Conservation (phyloP, 177 flowering plant species). For the Vitis hybrid region DNA sequence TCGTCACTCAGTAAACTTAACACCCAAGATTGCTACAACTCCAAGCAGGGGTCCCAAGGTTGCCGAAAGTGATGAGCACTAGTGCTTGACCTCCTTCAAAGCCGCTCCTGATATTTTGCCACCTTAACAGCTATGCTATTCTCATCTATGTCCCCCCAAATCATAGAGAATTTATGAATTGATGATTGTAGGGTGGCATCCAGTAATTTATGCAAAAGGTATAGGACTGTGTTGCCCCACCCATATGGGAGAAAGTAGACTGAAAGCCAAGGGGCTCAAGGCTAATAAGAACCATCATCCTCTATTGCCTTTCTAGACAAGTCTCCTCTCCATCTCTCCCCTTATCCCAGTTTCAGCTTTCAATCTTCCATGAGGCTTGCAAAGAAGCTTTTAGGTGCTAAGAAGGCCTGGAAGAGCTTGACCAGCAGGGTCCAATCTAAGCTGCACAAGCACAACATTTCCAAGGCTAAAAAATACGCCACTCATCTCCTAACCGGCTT, state of each 20-base stretch:
- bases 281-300: too few species aligned
- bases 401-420: constrained; percentile 53
- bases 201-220: background rate
- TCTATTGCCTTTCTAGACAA: too few species aligned
- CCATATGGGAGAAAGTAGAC: too few species aligned
- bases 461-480: constrained; percentile 36
- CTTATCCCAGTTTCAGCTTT: too few species aligned
- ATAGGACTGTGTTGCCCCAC: too few species aligned
- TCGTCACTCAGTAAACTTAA: constrained; percentile 8
- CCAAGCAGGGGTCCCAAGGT: background rate
- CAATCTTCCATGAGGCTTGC: constrained; percentile 31
- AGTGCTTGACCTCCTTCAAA: background rate
- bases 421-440: constrained; percentile 39
- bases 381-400: constrained; percentile 46
- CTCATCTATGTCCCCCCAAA: background rate
- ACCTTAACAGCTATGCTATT: constrained; percentile 4
- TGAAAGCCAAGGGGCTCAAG: too few species aligned
- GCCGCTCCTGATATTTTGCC: too few species aligned
- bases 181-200: constrained; percentile 4
- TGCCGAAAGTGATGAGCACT: constrained; percentile 13
- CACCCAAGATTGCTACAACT: constrained; percentile 10
- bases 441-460: constrained; percentile 32
- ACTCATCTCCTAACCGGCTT: constrained; percentile 14
- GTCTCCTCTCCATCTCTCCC: too few species aligned
- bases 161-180: too few species aligned